Base-by-base conservation (phyloP, 2,329 filamentous ascomycete genomes). In the Periconia sp. region DNA sequence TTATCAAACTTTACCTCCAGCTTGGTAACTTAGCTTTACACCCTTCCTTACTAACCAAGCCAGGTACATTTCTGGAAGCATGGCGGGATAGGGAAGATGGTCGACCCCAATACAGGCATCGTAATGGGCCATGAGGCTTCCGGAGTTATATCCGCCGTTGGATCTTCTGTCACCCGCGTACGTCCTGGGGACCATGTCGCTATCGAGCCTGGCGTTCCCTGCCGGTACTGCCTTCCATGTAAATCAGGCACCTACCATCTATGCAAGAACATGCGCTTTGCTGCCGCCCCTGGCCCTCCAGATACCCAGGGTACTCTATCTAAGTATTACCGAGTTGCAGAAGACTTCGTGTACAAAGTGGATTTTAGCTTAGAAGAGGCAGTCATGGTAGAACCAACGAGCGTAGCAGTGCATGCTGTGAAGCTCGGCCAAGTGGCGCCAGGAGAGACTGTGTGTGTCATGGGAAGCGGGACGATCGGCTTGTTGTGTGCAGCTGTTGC, bases 91-190 rank as follows among this genome's bases (percentile, higher is more conserved):
- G 92, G 92, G 12, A 91, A 91, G 54, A 94, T 33, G 15, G 39
- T 63, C 95, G 89, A 86, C 95, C 57, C 92, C 92, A 24, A 79
- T 80, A 55, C 87, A 79, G 65, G 86, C 89, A 70, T 92, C 68
- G 89, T 95, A 59, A 85, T 97, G 31, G 92, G 92, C 57, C 92
- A 97, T 77, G 92, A 96, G 75, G 92, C 89, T 31, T 88, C 90
- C 2, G 92, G 92, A 46, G 85, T 76, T 17, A 73, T 96, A 44
- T 79, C 95, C 54, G 86, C 91, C 13, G 84, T 86, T 39, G 88
- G 91, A 68, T 79, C 88, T 17, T 86, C 86, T 24, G 91, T 96
- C 43, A 89, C 78, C 13, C 71, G 75, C 57, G 80, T 96, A 64
- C 82, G 87, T 62, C 78, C 87, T 24, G 92, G 92, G 59, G 92